Evolutionary conservation across 2,329 filamentous ascomycete species (phyloP).

Genomic region (Pseudogymnoascus sp.): DNA sequence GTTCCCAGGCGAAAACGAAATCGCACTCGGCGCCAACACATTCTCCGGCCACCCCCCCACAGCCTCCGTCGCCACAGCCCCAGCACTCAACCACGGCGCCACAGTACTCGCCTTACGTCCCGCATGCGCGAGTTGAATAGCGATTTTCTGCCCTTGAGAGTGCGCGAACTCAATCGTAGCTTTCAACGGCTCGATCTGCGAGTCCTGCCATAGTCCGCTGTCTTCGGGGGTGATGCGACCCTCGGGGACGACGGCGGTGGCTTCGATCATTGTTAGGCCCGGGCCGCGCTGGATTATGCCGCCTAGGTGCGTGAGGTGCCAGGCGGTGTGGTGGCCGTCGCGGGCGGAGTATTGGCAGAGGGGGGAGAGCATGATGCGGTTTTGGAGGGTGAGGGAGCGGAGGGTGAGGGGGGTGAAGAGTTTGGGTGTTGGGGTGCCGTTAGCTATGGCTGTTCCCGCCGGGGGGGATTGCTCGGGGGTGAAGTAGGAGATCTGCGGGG

Average conservation of each 20-base stretch:
- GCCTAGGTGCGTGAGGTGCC: conserved; percentile 74
- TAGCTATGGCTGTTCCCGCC: conserved; percentile 38
- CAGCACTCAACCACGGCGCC: conserved; percentile 52
- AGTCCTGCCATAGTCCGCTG: conserved; percentile 73
- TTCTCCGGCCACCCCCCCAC: conserved; percentile 50
- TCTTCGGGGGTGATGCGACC: conserved; percentile 80
- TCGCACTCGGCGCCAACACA: conserved; percentile 41
- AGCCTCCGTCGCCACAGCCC: conserved; percentile 42
- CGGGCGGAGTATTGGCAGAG: conserved; percentile 60
- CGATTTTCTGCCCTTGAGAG: conserved; percentile 66
- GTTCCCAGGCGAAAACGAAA: conserved; percentile 42
- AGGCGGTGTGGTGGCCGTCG: conserved; percentile 67
- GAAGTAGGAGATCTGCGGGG: conserved; percentile 34
- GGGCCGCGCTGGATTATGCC: conserved; percentile 70
- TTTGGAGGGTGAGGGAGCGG: conserved; percentile 49
- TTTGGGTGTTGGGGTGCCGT: conserved; percentile 42
- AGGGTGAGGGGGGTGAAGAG: conserved; percentile 34
- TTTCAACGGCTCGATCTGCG: conserved; percentile 64
- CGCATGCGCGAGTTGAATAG: conserved; percentile 74
- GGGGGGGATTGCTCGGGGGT: conserved; percentile 39
- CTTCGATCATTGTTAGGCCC: conserved; percentile 67
- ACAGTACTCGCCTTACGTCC: conserved; percentile 58
- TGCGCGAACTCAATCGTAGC: conserved; percentile 71
- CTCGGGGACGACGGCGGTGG: conserved; percentile 63
- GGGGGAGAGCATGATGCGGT: conserved; percentile 55